Evolutionary conservation across 148 eudicot species (phyloP), one percentile per base, ranked within the genome.

Genomic region (Rhododendron simsii): DNA sequence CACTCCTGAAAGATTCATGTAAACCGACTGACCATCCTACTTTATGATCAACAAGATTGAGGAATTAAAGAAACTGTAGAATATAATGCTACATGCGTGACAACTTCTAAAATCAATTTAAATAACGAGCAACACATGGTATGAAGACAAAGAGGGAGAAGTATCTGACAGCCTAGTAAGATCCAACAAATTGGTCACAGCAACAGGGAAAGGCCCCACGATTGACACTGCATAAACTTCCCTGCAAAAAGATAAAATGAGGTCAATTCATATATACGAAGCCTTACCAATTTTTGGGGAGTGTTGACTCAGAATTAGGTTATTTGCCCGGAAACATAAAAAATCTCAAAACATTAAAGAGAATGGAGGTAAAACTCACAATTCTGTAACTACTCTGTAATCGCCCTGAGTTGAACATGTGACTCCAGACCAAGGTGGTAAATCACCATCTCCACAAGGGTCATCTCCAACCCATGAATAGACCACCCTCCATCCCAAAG

Each of bases 401-500:
- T 93, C 96, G 65, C 96, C 96, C 85, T 86, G 92, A 57, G 88
- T 90, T 21, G 93, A 91, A 84, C 96, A 93, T 14, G 90, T 92
- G 41, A 97, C 96, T 59, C 98, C 99, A 89, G 99, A 93, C 99
- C 99, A 97, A 21, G 96, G 93, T 71, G 98, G 96, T 89, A 95
- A 90, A 89, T 92, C 98, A 67, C 95, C 98, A 87, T 97, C 99
- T 89, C 99, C 99, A 88, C 99, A 97, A 84, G 98, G 99, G 91
- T 97, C 99, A 85, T 97, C 99, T 81, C 98, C 99, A 59, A 97
- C 98, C 99, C 99, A 97, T 1, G 98, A 94, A 88, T 97, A 97
- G 45, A 97, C 99, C 85, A 97, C 99, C 88, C 99, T 93, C 99
- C 99, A 97, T 82, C 99, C 98, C 81, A 97, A 94, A n/a, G 99